Evolutionary conservation across 306 rosid species (phyloP), one percentile per base, ranked within the genome.

Genomic region (Rubus parviflorus): DNA sequence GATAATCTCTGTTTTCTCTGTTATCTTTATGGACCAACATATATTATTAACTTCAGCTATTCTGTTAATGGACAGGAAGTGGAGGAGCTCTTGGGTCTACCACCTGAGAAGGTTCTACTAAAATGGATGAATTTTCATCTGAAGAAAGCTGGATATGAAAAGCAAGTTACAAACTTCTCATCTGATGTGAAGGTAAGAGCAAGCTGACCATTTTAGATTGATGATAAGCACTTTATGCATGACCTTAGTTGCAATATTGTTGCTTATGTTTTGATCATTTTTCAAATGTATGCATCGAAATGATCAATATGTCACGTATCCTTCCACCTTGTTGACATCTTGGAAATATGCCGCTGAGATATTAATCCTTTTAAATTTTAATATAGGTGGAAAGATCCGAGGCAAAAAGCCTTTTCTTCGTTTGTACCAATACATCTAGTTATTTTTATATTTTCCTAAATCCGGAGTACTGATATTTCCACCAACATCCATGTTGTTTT

Each of bases 71-170:
- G 60, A 77, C 94, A 96, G 99, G 99, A 96, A 17, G 99, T 91
- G 86, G 99, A 96, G 86, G 99, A 96, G 87, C 99, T 96, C 77
- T 69, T 96, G 76, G 89, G 92, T 74, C 92, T 96, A 81, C 76
- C 99, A 42, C 99, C 99, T 19, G 99, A 96, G 49, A 96, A 96
- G 87, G 90, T 96, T 80, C 82, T 96, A 75, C 80, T 96, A 74
- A 96, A 96, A 90, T 96, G 99, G 99, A 96, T 96, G 99, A 96
- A 96, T 84, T 96, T 91, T 77, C 99, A 96, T 85, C 82, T 96
- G 75, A 92, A 92, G 83, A 96, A 92, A 83, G 92, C 90, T 76
- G 99, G 99, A 77, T 96, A 92, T 68, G 92, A 88, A 85, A 96
- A 93, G 77, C 94, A 84, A 80, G 99, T 96, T 76, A 91, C 99